A percentile compares a stretch with the other conserved stretches of the same genome.
These are phyloP conservation scores for Litsea cubeba DNA, from an alignment of 164 flowering plant species.

Conservation along the genomic window DNA sequence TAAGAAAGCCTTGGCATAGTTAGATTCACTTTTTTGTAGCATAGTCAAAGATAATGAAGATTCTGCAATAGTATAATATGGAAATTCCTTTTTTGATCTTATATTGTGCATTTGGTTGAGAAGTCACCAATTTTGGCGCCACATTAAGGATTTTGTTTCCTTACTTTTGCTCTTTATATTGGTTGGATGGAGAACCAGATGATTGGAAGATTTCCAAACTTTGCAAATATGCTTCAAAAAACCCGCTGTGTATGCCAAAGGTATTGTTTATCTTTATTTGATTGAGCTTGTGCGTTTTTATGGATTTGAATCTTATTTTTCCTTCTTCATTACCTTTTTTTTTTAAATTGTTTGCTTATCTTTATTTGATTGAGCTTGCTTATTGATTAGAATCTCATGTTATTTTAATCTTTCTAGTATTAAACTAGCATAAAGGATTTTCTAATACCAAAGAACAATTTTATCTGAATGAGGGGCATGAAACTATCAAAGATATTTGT, in stretches of 20 bases:
- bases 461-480: too few species aligned
- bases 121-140: neutral
- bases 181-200: conserved; percentile 71
- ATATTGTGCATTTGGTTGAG: neutral
- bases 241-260: conserved; percentile 78
- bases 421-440: too few species aligned
- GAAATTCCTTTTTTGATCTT: neutral
- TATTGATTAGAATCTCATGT: too few species aligned
- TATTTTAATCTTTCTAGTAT: too few species aligned
- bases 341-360: too few species aligned
- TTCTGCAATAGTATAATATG: neutral
- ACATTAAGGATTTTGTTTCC: neutral
- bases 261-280: conserved; percentile 21
- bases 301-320: too few species aligned
- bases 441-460: too few species aligned
- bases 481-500: too few species aligned
- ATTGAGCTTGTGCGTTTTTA: neutral
- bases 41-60: neutral
- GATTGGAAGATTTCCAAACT: conserved; percentile 78
- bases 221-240: conserved; percentile 75
- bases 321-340: too few species aligned
- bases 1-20: too few species aligned
- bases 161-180: neutral
- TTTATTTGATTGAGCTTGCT: too few species aligned
- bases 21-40: neutral